These are phyloP conservation scores for Aphanomyces astaci DNA, from an alignment of 352 stramenopile species.

Conservation along the genomic window DNA sequence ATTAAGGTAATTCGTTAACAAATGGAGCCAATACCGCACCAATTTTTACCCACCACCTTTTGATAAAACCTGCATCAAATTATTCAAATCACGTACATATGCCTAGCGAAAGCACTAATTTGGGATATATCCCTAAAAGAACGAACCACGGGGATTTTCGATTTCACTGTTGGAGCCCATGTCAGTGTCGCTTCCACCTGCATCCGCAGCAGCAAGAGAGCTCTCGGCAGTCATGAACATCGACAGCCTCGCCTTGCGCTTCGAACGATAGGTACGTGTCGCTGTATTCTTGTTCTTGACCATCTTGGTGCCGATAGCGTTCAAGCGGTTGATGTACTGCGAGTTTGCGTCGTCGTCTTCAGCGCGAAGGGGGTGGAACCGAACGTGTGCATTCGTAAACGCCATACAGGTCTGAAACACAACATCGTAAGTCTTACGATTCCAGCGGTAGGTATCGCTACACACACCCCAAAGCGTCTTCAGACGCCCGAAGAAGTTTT, in stretches of 20 bases:
- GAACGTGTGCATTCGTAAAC: conserved; percentile 20
- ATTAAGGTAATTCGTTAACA: too few species aligned
- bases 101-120: too few species aligned
- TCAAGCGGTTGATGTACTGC: not conserved
- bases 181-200: not conserved
- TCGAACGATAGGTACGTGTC: not conserved
- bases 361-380: not conserved
- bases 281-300: not conserved
- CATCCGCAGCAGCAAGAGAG: not conserved
- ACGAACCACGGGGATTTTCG: too few species aligned
- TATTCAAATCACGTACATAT: too few species aligned
- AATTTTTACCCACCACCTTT: too few species aligned
- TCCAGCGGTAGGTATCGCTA: conserved; percentile 14
- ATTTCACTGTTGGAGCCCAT: not conserved
- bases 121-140: too few species aligned
- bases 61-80: too few species aligned
- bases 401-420: conserved; percentile 8
- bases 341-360: not conserved
- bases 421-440: not conserved
- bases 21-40: too few species aligned
- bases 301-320: not conserved
- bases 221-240: not conserved
- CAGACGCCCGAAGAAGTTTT: conserved; percentile 21
- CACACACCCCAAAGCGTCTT: conserved; percentile 6
- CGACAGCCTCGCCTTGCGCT: not conserved